Percentiles rank a stretch among this genome's conserved stretches.
phyloP scores from a whole-genome alignment of 148 eudicot genomes.

The Vaccinium vitisidaea region DNA sequence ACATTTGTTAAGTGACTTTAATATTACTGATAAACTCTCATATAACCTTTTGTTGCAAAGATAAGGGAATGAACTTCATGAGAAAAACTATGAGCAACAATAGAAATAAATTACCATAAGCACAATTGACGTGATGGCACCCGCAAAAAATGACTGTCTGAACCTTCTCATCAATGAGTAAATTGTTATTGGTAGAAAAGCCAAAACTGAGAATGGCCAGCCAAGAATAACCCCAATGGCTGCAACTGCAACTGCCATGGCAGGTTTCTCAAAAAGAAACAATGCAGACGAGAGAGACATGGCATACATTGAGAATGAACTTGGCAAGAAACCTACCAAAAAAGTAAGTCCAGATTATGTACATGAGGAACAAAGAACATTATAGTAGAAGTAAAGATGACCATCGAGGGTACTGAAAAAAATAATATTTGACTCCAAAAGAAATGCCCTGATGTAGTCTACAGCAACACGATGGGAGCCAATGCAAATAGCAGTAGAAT shows the following conservation, averaged over 20 bases:
- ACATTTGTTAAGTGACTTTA: not conserved
- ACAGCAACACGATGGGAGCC: not conserved
- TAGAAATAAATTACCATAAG: constrained; percentile 52
- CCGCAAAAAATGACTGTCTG: constrained; percentile 64
- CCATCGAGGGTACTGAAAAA: not conserved
- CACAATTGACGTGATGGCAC: constrained; percentile 54
- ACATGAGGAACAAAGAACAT: not conserved
- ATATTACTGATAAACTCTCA: not conserved
- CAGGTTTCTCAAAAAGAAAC: constrained; percentile 73
- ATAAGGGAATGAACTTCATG: not conserved
- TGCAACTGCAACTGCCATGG: constrained; percentile 73
- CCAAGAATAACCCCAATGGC: constrained; percentile 87
- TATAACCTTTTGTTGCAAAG: not conserved
- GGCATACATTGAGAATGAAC: constrained; percentile 97
- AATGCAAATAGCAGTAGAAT: not conserved
- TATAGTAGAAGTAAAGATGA: not conserved
- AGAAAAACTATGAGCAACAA: not conserved
- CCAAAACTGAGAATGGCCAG: constrained; percentile 95
- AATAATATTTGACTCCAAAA: not conserved
- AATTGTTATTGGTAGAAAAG: constrained; percentile 84
- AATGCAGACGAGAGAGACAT: constrained; percentile 92
- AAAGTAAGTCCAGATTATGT: constrained; percentile 5
- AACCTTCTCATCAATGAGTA: constrained; percentile 67
- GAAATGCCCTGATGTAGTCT: not conserved
- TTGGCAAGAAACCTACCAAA: constrained; percentile 83